phyloP scores from a whole-genome alignment of 2,329 filamentous ascomycete genomes.

The Colletotrichum nymphaeae region DNA sequence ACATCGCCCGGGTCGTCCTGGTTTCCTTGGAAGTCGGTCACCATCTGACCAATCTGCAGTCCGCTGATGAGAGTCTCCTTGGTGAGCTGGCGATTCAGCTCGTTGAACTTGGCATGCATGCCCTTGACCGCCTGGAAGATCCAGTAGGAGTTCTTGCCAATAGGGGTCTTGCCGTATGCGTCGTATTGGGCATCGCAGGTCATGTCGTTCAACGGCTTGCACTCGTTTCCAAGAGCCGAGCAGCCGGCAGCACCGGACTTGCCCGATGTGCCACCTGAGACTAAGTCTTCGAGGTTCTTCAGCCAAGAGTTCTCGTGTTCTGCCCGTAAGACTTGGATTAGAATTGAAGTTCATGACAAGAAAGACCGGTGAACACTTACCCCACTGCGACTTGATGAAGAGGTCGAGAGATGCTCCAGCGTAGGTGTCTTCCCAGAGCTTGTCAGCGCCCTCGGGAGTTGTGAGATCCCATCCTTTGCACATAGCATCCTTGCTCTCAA shows the following conservation, averaged over 20 bases:
- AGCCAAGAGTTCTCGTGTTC: constrained; percentile 25
- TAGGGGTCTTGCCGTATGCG: background rate
- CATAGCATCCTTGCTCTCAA: constrained; percentile 13
- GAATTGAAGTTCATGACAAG: background rate
- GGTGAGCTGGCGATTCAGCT: constrained; percentile 21
- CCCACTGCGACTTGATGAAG: constrained; percentile 18
- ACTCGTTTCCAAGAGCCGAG: constrained; percentile 15
- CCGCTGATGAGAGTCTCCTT: constrained; percentile 23
- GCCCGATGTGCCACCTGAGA: constrained; percentile 19
- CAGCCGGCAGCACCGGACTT: constrained; percentile 25
- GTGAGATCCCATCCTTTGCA: constrained; percentile 24
- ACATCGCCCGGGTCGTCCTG: constrained; percentile 10
- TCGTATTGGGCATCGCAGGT: constrained; percentile 16
- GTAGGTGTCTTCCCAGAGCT: constrained; percentile 12
- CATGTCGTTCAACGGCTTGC: constrained; percentile 20
- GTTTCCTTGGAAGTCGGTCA: constrained; percentile 20
- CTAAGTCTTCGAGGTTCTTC: constrained; percentile 18
- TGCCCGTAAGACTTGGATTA: background rate
- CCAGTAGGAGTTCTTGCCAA: constrained; percentile 26
- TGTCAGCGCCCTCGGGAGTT: constrained; percentile 14
- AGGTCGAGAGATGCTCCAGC: constrained; percentile 10
- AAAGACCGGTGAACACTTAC: background rate
- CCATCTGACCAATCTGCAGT: constrained; percentile 13
- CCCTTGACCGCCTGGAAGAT: constrained; percentile 30
- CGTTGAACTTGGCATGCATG: constrained; percentile 28